These are phyloP conservation scores for Alternaria dauci DNA, from an alignment of 2,329 filamentous ascomycete genomes.

Conservation along the genomic window DNA sequence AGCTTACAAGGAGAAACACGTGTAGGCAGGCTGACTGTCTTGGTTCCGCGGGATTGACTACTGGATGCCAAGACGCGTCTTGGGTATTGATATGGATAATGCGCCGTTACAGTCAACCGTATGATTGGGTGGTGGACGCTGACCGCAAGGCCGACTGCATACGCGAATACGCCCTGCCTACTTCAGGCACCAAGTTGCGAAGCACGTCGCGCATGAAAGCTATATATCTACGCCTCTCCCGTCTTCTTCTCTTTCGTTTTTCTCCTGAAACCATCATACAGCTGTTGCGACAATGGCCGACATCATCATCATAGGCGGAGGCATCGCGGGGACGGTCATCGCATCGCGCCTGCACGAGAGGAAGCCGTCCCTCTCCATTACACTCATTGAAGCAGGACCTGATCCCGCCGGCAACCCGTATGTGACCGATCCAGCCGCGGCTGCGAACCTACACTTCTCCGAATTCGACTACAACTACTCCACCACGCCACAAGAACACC, in stretches of 20 bases:
- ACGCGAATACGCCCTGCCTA: background rate
- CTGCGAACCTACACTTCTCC: slow-evolving; percentile 33
- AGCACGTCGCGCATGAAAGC: background rate
- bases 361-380: slow-evolving; percentile 26
- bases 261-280: background rate
- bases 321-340: slow-evolving; percentile 20
- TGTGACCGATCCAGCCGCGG: slow-evolving; percentile 27
- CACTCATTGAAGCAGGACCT: slow-evolving; percentile 46
- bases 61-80: background rate
- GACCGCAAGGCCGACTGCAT: background rate
- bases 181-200: background rate
- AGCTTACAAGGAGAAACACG: too few relatives aligned
- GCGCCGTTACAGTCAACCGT: background rate
- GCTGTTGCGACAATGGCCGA: slow-evolving; percentile 21
- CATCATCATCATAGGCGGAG: slow-evolving; percentile 41
- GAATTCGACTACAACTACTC: slow-evolving; percentile 46
- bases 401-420: slow-evolving; percentile 30
- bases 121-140: background rate
- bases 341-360: slow-evolving; percentile 41
- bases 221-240: background rate
- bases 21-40: too few relatives aligned
- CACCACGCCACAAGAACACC: slow-evolving; percentile 42
- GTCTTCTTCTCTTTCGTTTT: background rate
- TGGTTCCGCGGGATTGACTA: background rate
- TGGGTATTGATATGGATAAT: background rate